Base-by-base conservation (phyloP, 331 rosid genomes). In the Stylosanthes scabra region DNA sequence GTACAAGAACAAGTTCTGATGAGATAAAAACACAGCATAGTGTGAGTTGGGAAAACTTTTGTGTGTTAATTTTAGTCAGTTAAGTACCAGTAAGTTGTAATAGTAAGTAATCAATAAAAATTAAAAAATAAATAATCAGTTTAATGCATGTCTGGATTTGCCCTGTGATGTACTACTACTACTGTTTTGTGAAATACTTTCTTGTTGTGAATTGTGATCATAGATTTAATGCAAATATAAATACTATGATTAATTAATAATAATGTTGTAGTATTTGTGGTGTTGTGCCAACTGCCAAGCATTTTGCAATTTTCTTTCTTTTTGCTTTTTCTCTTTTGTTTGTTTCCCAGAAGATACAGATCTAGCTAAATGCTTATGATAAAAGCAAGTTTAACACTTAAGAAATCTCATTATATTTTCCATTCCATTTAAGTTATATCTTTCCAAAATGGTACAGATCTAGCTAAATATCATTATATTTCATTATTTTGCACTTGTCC, bases 1-100 rank as follows among this genome's bases (percentile, higher is more conserved):
- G 98, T 90, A 83, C 78, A 7, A 41, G 13, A 86, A 81, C 71
- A 82, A 83, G 78, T 67, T 84, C 59, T 91, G 85, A 88, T 71
- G 64, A 28, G 25, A 20, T 68, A 12, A 37, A 62, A 59, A 67
- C 56, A 58, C 3, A 52, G 42, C 1, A 12, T 11, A 15, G 56
- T 11, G 9, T 45, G 14, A 56, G 40, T 13, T 39, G 11, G 8
- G n/a, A 39, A 55, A 39, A 55, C 40, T 25, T 9, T 31, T 50
- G 55, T 50, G 55, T 28, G 2, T 10, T 47, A 27, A 42, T 13
- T 13, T 72, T 65, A 66, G 14, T 11, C 45, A 25, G 44, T 9
- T 59, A 29, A 72, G 60, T 34, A 34, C 39, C 4, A 34, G 39
- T 79, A 79, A 79, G 50, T 39, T 34, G 37, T 56, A 56, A 27